Evolutionary conservation across 129 eudicot genomes (phyloP), one percentile per base, ranked within the genome.

Genomic region (Tanacetum coccineum): DNA sequence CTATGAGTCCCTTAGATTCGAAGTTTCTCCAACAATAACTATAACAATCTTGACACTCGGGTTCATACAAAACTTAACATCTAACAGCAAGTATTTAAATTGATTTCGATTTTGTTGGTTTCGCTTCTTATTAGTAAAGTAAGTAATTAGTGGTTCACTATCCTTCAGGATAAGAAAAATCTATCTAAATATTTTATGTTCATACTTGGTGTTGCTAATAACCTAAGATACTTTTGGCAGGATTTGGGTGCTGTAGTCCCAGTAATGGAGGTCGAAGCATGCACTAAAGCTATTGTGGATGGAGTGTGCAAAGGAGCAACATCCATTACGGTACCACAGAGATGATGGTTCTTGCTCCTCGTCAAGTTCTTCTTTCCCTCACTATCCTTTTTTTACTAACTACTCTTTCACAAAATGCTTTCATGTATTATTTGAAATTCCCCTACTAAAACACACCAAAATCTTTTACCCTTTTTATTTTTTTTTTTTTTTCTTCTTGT

Each of bases 1-100:
- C 68, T 82, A 66, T 9, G 87, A 85, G 49, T 61, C 85, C 13
- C 75, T 85, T 52, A 79, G 87, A 58, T 67, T 72, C 14, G 90
- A 85, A 72, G 59, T 78, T 15, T 74, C 70, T 4, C 64, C 80
- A 0, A 70, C 59, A 42, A 46, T 85, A 63, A 47, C 55, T 3
- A 57, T 85, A 21, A 76, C 83, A 47, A 70, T 82, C 7, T 59
- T 74, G 21, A 76, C 79, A 14, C 81, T 78, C 3, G 90, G 90
- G 10, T 73, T 78, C 50, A 56, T 74, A 26, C 62, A 80, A 18
- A 64, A n/a, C n/a, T 80, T 51, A 66, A 67, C 36, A 13, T 80
- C 62, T 54, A 57, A 75, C 68, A 36, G 81, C 22, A 53, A 67
- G 36, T 58, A 67, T 59, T 46, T 42, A 13, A 28, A 74, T n/a